A percentile compares a stretch with the other conserved stretches of the same genome.
phyloP scores from a whole-genome alignment of 805 yeast species.

The Lachancea sp. region DNA sequence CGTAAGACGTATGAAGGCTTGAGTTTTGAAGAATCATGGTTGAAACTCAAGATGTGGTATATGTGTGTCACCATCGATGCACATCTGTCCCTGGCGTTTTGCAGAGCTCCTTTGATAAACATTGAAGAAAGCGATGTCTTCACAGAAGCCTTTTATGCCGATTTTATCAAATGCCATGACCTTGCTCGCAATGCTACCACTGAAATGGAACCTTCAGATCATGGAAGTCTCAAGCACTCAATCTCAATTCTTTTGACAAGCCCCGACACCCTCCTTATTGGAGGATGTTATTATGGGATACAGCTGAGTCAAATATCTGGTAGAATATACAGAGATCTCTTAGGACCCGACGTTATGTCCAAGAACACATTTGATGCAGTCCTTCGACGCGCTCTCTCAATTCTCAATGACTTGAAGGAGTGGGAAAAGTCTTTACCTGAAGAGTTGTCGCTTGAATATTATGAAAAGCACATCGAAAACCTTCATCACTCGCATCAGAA shows the following conservation, averaged over 20 bases:
- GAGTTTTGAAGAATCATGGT: conserved; percentile 32
- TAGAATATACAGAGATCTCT: conserved; percentile 16
- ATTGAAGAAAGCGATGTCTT: conserved; percentile 20
- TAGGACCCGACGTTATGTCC: conserved; percentile 16
- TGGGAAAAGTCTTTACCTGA: conserved; percentile 24
- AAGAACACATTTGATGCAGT: conserved; percentile 21
- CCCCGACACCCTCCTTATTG: conserved; percentile 17
- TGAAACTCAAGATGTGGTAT: conserved; percentile 44
- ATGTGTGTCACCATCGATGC: conserved; percentile 30
- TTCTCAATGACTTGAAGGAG: conserved; percentile 14
- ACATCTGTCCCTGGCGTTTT: conserved; percentile 17
- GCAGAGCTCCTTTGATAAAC: conserved; percentile 20
- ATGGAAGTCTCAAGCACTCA: conserved; percentile 12
- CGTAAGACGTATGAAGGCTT: conserved; percentile 38
- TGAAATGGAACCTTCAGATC: neutral
- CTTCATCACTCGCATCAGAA: conserved; percentile 12
- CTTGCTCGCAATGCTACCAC: neutral
- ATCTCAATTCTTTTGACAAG: conserved; percentile 15
- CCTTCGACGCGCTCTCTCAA: conserved; percentile 14
- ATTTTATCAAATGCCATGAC: conserved; percentile 14
- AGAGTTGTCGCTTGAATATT: conserved; percentile 17
- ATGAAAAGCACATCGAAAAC: conserved; percentile 18
- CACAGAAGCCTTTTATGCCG: conserved; percentile 19
- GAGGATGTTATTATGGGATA: conserved; percentile 18
- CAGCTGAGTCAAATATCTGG: conserved; percentile 16